These are phyloP conservation scores for Suillus ampliporus DNA, from an alignment of 768 basidiomycete species.

Conservation along the genomic window DNA sequence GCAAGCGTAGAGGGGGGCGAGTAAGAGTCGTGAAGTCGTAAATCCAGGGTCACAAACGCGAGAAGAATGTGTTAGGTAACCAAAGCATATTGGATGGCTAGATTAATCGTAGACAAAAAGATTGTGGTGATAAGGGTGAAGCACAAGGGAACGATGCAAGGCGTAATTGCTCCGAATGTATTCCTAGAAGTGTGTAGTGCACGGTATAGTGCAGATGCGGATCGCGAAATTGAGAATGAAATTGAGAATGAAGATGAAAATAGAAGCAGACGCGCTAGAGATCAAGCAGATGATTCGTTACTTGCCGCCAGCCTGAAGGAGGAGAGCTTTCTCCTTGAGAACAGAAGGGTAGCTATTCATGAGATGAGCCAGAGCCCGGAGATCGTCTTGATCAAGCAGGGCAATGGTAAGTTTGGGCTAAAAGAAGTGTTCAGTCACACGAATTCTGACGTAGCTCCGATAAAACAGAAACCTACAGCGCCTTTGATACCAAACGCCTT, in stretches of 20 bases:
- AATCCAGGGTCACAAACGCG: slow-evolving; percentile 6
- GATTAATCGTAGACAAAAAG: slow-evolving; percentile 2
- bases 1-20: neutral
- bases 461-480: slow-evolving; percentile 54
- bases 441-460: neutral
- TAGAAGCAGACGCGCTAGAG: neutral
- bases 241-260: neutral
- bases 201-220: slow-evolving; percentile 7
- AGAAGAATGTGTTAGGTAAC: slow-evolving; percentile 6
- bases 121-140: neutral
- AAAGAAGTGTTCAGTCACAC: slow-evolving; percentile 12
- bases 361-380: slow-evolving; percentile 81
- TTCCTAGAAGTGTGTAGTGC: slow-evolving; percentile 9
- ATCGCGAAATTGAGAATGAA: neutral
- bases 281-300: slow-evolving; percentile 5
- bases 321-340: slow-evolving; percentile 75
- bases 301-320: slow-evolving; percentile 35
- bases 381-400: slow-evolving; percentile 84
- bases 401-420: slow-evolving; percentile 86
- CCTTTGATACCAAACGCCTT: slow-evolving; percentile 85
- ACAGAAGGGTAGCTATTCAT: slow-evolving; percentile 87
- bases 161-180: slow-evolving; percentile 6
- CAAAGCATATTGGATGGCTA: neutral
- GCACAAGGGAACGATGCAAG: neutral
- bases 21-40: slow-evolving; percentile 8